Evolutionary conservation across 2,329 filamentous ascomycete species (phyloP).

Genomic region (Sclerotiophoma versabilis): DNA sequence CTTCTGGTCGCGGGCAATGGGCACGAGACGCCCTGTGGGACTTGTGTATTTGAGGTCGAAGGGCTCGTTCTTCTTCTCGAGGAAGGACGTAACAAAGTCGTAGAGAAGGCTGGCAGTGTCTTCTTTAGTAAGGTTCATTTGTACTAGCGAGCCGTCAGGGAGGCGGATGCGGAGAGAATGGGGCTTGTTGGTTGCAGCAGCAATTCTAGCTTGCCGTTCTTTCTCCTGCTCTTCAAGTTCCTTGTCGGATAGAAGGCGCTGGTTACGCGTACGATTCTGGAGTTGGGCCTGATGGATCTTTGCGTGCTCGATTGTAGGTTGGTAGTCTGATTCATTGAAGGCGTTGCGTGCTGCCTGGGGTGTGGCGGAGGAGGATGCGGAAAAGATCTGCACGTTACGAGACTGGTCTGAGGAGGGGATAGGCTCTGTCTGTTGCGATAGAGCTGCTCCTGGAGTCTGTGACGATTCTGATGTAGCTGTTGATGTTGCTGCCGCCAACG

Average conservation of each 20-base stretch:
- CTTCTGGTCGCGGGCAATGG: slow-evolving; percentile 55
- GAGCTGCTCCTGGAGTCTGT: slow-evolving; percentile 11
- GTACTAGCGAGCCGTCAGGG: slow-evolving; percentile 81
- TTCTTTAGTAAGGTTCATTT: slow-evolving; percentile 71
- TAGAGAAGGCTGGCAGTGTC: slow-evolving; percentile 79
- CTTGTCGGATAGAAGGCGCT: slow-evolving; percentile 79
- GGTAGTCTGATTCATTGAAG: slow-evolving; percentile 77
- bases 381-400: slow-evolving; percentile 73
- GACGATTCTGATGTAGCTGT: slow-evolving; percentile 25
- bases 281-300: slow-evolving; percentile 76
- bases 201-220: slow-evolving; percentile 70
- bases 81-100: slow-evolving; percentile 73
- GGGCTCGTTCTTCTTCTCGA: slow-evolving; percentile 68
- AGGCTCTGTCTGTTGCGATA: slow-evolving; percentile 23
- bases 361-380: slow-evolving; percentile 75
- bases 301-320: slow-evolving; percentile 76
- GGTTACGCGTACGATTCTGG: slow-evolving; percentile 69
- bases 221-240: slow-evolving; percentile 76
- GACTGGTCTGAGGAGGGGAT: slow-evolving; percentile 19
- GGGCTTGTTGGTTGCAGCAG: slow-evolving; percentile 64
- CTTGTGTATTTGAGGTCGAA: slow-evolving; percentile 76
- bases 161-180: slow-evolving; percentile 84
- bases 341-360: slow-evolving; percentile 75
- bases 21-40: slow-evolving; percentile 56
- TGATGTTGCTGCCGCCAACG: slow-evolving; percentile 32